Conservation (phyloP, 1,284 basidiomycete species). For the Ceraceosorus guamensis region DNA sequence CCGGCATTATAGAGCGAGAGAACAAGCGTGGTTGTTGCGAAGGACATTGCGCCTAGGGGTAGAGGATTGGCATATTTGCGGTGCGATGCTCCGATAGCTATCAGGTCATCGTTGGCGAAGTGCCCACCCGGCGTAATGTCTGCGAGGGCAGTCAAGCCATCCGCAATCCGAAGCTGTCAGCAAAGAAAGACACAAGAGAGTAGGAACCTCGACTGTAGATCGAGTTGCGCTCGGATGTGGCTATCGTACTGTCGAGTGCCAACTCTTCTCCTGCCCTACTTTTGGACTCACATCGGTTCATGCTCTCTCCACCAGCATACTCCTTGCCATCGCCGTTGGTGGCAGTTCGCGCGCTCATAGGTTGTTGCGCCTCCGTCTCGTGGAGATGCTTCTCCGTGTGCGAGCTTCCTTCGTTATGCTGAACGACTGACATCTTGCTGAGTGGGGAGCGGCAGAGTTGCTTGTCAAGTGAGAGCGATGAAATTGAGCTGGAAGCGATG, state of each 20-base stretch:
- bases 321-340: too few species aligned
- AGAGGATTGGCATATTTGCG: slow-evolving; percentile 26
- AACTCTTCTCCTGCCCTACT: slow-evolving; percentile 12
- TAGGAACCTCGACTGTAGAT: slow-evolving; percentile 15
- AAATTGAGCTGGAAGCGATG: too few species aligned
- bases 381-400: too few species aligned
- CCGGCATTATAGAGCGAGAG: slow-evolving; percentile 29
- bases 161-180: neutral
- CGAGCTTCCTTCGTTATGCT: too few species aligned
- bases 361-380: too few species aligned
- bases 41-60: slow-evolving; percentile 24
- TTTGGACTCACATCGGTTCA: too few species aligned
- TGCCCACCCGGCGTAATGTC: slow-evolving; percentile 31
- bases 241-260: neutral
- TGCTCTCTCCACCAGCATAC: too few species aligned
- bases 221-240: slow-evolving; percentile 16
- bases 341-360: too few species aligned
- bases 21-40: slow-evolving; percentile 18
- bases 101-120: slow-evolving; percentile 23
- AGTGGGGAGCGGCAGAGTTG: too few species aligned
- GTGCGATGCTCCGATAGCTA: slow-evolving; percentile 25
- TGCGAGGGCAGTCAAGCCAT: slow-evolving; percentile 5
- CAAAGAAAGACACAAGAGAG: neutral
- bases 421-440: too few species aligned
- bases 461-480: too few species aligned